A percentile compares a stretch with the other conserved stretches of the same genome.
phyloP scores from a whole-genome alignment of 2,329 filamentous ascomycete genomes.

The Colletotrichum aenigma region DNA sequence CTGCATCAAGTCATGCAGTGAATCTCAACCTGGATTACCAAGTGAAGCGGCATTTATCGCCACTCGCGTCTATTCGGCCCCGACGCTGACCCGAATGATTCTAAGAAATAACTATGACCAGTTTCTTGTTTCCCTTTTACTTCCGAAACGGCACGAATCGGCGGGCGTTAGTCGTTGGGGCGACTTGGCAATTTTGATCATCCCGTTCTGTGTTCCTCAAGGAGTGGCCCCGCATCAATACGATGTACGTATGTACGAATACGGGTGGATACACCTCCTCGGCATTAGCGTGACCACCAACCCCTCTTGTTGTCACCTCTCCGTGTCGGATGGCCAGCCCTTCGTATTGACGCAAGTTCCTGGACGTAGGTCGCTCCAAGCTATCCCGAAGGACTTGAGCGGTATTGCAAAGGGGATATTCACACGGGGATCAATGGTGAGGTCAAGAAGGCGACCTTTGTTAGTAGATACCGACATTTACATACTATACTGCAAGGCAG shows the following conservation, averaged over 20 bases:
- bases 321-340: too few relatives aligned
- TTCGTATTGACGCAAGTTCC: background rate
- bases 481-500: too few relatives aligned
- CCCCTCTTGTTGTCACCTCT: background rate
- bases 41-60: background rate
- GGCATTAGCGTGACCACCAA: background rate
- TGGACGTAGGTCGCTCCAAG: background rate
- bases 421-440: too few relatives aligned
- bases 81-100: background rate
- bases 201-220: background rate
- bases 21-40: background rate
- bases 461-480: too few relatives aligned
- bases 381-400: background rate
- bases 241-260: conserved; percentile 1
- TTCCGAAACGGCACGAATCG: background rate
- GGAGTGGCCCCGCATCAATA: background rate
- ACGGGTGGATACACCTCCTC: background rate
- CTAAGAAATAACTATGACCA: too few relatives aligned
- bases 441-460: too few relatives aligned
- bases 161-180: background rate
- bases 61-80: background rate
- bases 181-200: background rate
- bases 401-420: too few relatives aligned
- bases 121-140: background rate
- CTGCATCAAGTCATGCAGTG: too few relatives aligned